A percentile compares a stretch with the other conserved stretches of the same genome.
These are phyloP conservation scores for Calonectria ilicicola DNA, from an alignment of 2,329 filamentous ascomycete genomes.

Conservation along the genomic window DNA sequence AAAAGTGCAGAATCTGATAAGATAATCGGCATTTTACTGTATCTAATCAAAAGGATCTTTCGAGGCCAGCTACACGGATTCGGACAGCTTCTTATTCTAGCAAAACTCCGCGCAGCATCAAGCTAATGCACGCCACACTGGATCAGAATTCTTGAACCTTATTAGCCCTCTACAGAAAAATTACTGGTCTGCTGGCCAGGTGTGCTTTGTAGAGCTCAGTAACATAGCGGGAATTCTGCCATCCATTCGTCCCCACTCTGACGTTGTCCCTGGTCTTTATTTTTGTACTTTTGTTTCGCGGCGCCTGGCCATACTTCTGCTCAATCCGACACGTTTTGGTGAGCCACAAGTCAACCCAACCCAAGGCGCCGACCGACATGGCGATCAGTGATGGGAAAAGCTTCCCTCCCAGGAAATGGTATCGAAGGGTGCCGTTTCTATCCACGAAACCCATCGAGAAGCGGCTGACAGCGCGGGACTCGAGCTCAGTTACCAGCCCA, in stretches of 20 bases:
- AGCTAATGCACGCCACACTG: not conserved
- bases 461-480: constrained; percentile 16
- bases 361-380: constrained; percentile 29
- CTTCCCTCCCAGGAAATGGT: constrained; percentile 47
- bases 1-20: not conserved
- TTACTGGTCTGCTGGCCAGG: not conserved
- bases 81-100: not conserved
- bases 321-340: not conserved
- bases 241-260: not conserved
- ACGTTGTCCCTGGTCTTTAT: not conserved
- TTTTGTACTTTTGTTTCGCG: not conserved
- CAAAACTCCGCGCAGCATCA: not conserved
- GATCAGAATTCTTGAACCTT: not conserved
- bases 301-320: not conserved
- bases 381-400: constrained; percentile 35
- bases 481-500: not conserved
- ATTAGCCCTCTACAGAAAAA: not conserved
- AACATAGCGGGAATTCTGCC: not conserved
- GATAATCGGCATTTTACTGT: not conserved
- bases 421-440: constrained; percentile 45
- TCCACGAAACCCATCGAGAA: constrained; percentile 41
- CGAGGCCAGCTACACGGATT: not conserved
- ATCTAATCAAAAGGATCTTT: not conserved
- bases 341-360: not conserved
- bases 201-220: not conserved